Percentiles rank a stretch among this genome's conserved stretches.
Evolutionary conservation across 2,329 filamentous ascomycete genomes (phyloP).

Genomic region (Penicillium sp.): DNA sequence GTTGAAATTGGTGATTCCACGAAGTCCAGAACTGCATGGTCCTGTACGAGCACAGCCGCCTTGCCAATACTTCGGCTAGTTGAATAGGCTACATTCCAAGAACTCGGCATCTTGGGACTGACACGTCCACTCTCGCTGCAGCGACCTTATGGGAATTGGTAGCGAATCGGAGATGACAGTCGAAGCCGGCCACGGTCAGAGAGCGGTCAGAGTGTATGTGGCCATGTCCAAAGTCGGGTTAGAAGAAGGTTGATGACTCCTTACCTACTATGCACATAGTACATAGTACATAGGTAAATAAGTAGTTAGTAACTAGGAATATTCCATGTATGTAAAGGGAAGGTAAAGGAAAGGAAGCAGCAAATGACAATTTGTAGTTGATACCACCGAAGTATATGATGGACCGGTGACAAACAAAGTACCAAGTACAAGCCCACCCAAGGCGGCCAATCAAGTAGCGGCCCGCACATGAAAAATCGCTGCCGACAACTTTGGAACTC

Average conservation of each 20-base stretch:
- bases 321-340: too few relatives aligned
- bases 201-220: neutral
- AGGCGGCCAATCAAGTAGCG: slow-evolving; percentile 20
- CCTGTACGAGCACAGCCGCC: slow-evolving; percentile 6
- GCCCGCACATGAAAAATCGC: slow-evolving; percentile 22
- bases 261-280: neutral
- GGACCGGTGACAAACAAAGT: neutral
- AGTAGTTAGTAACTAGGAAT: too few relatives aligned
- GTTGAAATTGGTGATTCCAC: slow-evolving; percentile 2
- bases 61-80: slow-evolving; percentile 14
- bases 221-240: neutral
- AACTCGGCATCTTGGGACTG: slow-evolving; percentile 15
- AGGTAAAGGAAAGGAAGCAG: neutral
- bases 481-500: slow-evolving; percentile 2
- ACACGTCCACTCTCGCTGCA: neutral
- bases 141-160: neutral
- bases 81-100: slow-evolving; percentile 15
- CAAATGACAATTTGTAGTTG: neutral
- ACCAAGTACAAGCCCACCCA: neutral
- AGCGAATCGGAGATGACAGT: neutral
- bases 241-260: neutral
- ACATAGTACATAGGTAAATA: neutral
- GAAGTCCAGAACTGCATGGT: slow-evolving; percentile 15
- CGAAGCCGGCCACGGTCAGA: neutral
- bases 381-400: neutral